Conservation (phyloP, 2,329 filamentous ascomycete species). For the Aureobasidium sp. region DNA sequence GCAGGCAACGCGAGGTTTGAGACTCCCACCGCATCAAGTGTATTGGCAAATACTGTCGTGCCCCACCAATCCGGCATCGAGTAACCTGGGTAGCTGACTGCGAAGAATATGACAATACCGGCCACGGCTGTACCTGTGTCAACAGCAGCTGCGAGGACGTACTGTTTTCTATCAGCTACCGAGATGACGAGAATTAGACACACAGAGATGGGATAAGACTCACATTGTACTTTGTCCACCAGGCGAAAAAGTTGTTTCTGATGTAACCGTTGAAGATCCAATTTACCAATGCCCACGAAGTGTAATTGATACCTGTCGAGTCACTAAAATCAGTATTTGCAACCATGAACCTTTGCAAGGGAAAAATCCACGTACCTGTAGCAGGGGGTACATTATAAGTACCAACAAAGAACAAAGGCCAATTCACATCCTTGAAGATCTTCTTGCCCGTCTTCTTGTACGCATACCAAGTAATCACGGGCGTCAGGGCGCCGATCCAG, state of each 20-base stretch:
- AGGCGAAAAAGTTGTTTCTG: slow-evolving; percentile 59
- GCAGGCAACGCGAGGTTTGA: slow-evolving; percentile 43
- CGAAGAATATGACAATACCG: slow-evolving; percentile 40
- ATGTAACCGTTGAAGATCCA: slow-evolving; percentile 75
- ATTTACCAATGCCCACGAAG: slow-evolving; percentile 81
- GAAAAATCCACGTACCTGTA: slow-evolving; percentile 20
- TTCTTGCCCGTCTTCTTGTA: slow-evolving; percentile 32
- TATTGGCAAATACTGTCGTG: slow-evolving; percentile 31
- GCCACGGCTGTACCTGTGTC: slow-evolving; percentile 38
- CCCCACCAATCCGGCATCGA: slow-evolving; percentile 22
- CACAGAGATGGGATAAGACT: slow-evolving; percentile 51
- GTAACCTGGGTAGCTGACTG: slow-evolving; percentile 37
- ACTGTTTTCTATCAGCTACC: slow-evolving; percentile 22
- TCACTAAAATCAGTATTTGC: neutral
- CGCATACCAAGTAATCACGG: slow-evolving; percentile 36
- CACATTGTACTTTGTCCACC: slow-evolving; percentile 91
- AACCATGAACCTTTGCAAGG: neutral
- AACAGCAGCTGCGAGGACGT: slow-evolving; percentile 39
- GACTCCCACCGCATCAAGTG: slow-evolving; percentile 35
- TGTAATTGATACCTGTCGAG: slow-evolving; percentile 68
- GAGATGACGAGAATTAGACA: slow-evolving; percentile 47
- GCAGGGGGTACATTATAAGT: slow-evolving; percentile 59
- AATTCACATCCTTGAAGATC: slow-evolving; percentile 23
- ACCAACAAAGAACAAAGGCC: slow-evolving; percentile 78
- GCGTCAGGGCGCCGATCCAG: slow-evolving; percentile 42